Evolutionary conservation across 2,329 filamentous ascomycete genomes (phyloP), one percentile per base, ranked within the genome.

Genomic region (Chrysoporthe cubensis): DNA sequence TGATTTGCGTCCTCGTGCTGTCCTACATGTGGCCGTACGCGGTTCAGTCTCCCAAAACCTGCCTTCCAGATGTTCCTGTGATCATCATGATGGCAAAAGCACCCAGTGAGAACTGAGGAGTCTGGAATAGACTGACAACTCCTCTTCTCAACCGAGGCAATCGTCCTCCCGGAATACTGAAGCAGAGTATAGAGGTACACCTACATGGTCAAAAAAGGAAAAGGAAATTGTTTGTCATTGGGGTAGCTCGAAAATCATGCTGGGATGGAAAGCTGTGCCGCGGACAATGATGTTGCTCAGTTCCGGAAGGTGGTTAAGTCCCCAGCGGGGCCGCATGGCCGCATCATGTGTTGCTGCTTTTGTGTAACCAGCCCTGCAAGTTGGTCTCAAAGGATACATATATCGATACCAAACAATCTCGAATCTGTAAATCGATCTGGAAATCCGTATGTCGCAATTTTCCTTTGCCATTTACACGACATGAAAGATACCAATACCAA

Each of bases 241-340:
- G 34, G 21, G 18, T 13, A 62, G 44, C 4, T 21, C 44, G 32
- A 62, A 6, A 13, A 32, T 37, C 14, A 40, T 16, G 18, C 13
- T 54, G 50, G 37, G 32, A 14, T 37, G 14, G 18, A 43, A 42
- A n/a, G 18, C 18, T 54, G 16, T 40, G 37, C 48, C 48, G 42
- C 37, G 21, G n/a, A 37, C 11, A 26, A 54, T 14, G 7, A 18
- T 54, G 34, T 16, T n/a, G 21, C 40, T 11, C 46, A 18, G 11
- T 54, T 32, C 48, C 46, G 62, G 62, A 54, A 52, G 62, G 46
- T 64, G 37, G 46, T 40, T 64, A 64, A 54, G 46, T 64, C 62
- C 62, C 62, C 62, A 54, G 62, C 62, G 62, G 62, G 61, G 62
- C 8, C 40, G 44, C 44, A 64, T 32, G 61, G 62, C 8, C 40